Base-by-base conservation (phyloP, 805 yeast species). In the fission yeast (Schizosaccharomyces pombe) region DNA sequence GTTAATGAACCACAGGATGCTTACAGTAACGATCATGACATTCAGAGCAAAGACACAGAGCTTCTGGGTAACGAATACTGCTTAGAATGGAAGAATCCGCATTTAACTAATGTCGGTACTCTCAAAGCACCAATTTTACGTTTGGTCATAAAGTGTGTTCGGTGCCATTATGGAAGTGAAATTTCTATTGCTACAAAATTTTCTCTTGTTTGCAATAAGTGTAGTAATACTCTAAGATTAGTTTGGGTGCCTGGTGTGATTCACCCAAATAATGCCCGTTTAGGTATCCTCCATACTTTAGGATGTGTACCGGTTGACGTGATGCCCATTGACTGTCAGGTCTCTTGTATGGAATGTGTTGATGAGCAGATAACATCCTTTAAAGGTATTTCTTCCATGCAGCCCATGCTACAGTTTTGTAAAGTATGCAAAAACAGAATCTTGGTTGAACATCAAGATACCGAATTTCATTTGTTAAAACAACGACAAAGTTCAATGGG, bases 241-340 rank as follows among this genome's bases (percentile, higher is more conserved):
- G 14, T 22, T 1, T 43, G 49, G 49, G 14, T 22, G 12, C 11
- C 30, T 5, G 49, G 49, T 14, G 26, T n/a, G 3, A 14, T 49
- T 19, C 39, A 49, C 24, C 14, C 16, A 9, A 24, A 49, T 29
- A 29, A 40, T 14, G 24, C 26, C 28, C 43, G 62, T 34, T 26
- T 56, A 12, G 73, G 73, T 0, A 67, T 63, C 47, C 58, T 70
- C n/a, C 72, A 70, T 53, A 54, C 68, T 11, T 58, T 62, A n/a
- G 68, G 68, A 12, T 70, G 73, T 52, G 56, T 59, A 1, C 65
- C 68, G 2, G 57, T 60, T 4, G 70, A 70, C 53, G 37, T 68
- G 55, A 57, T 69, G 40, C 68, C 71, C 5, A 60, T 68, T 30
- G 53, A 65, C 8, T 68, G 66, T 56, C 54, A 58, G n/a, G 67